Percentiles rank a stretch among this genome's conserved stretches.
These are phyloP conservation scores for Fragaria ananassa DNA, from an alignment of 306 rosid species.

Conservation along the genomic window DNA sequence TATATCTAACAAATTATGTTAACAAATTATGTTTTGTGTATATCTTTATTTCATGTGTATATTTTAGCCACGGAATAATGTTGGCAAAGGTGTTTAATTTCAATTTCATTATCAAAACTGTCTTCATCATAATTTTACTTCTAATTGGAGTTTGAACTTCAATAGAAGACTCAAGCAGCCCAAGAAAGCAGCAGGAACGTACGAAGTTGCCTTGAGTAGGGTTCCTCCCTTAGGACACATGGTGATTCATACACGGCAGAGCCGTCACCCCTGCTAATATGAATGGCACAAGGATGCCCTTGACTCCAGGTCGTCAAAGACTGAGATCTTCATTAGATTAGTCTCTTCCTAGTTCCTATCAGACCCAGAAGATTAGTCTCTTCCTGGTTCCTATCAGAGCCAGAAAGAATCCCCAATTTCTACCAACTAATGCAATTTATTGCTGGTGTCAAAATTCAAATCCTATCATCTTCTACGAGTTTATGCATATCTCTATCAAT, in stretches of 20 bases:
- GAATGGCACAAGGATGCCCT: neutral
- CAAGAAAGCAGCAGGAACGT: neutral
- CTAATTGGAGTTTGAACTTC: too few species aligned
- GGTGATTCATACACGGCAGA: too few species aligned
- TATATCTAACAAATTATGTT: too few species aligned
- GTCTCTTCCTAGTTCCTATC: too few species aligned
- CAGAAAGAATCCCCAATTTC: neutral
- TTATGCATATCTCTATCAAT: neutral
- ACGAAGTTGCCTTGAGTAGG: neutral
- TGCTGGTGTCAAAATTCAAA: neutral
- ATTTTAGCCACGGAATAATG: too few species aligned
- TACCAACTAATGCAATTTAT: neutral
- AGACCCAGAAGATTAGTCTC: neutral
- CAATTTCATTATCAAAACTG: too few species aligned
- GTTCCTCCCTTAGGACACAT: too few species aligned
- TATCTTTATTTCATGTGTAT: too few species aligned
- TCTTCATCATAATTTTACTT: too few species aligned
- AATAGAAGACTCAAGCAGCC: neutral
- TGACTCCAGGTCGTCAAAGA: neutral
- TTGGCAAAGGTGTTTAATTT: too few species aligned
- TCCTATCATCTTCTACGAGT: neutral
- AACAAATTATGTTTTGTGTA: too few species aligned
- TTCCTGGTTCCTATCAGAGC: neutral
- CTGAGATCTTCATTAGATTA: neutral
- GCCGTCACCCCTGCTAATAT: neutral